Evolutionary conservation across 345 rosid species (phyloP).

Genomic region (Eucalyptus caleyi): DNA sequence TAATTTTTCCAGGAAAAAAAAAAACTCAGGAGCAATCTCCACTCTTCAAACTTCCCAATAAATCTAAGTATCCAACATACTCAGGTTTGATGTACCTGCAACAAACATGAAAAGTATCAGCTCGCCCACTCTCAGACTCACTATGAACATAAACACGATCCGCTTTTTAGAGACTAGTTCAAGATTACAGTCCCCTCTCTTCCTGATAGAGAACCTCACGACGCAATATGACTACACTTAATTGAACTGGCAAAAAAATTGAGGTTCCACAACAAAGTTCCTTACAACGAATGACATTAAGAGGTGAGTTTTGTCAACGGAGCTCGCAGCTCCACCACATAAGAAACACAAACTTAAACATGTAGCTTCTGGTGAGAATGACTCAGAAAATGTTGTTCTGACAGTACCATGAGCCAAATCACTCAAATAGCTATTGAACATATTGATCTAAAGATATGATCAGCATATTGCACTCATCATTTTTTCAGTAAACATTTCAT

Average conservation of each 20-base stretch:
- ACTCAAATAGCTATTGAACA: neutral
- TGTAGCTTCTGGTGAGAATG: neutral
- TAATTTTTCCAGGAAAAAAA: no score
- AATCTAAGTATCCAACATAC: constrained; percentile 54
- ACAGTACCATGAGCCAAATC: neutral
- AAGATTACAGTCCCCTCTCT: neutral
- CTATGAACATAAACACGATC: neutral
- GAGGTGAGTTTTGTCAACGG: neutral
- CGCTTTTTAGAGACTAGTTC: neutral
- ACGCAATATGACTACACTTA: neutral
- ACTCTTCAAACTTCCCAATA: constrained; percentile 39
- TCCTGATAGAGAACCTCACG: neutral
- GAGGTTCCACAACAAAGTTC: neutral
- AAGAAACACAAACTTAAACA: neutral
- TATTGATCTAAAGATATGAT: neutral
- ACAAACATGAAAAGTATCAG: neutral
- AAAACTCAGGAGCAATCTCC: constrained; percentile 12
- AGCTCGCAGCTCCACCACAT: neutral
- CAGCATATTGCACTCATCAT: neutral
- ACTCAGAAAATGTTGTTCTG: neutral
- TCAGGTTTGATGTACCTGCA: constrained; percentile 71
- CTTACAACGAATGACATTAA: neutral
- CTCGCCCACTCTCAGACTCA: neutral
- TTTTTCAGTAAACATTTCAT: neutral
- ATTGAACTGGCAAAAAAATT: neutral